Base-by-base conservation (phyloP, 306 rosid species). In the Glycine tomentella region DNA sequence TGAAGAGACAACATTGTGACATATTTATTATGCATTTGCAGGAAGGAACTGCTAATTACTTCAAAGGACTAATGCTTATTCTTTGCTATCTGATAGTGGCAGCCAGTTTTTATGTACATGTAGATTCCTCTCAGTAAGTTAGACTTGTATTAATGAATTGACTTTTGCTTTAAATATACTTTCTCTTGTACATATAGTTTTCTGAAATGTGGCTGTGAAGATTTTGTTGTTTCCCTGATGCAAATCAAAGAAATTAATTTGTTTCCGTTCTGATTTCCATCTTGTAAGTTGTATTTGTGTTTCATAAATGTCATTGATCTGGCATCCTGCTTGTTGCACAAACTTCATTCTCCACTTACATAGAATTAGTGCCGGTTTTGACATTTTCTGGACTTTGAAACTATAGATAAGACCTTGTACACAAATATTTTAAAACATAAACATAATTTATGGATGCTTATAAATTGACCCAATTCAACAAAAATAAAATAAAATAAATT, bases 41-140 rank as follows among this genome's bases (percentile, higher is more conserved):
- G 97, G 97, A 91, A 51, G 97, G 97, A 83, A 90, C 92, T 55
- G 86, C 96, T 9, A 88, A 91, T 83, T 91, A 93, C 85, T 88
- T 93, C 77, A 91, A 91, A 65, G 97, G 97, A 66, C 83, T 93
- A 64, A 89, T 91, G 97, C 93, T 93, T 69, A 83, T 93, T 65
- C 89, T 93, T 17, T 91, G 94, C 87, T 93, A 93, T 87, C 89
- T 93, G 79, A 91, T 93, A 80, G 93, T 91, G 7, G 93, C 93
- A 31, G 97, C 94, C 34, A 89, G 97, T 79, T 91, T 93, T 72
- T 91, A 88, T 84, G 97, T 93, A 78, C 97, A 93, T 48, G 88
- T 83, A 12, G 97, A 91, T 80, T 85, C 90, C 59, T 33, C 83
- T 36, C 76, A 38, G 63, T 63, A 51, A 90, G 83, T 81, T 16